Evolutionary conservation across 805 yeast genomes (phyloP), one percentile per base, ranked within the genome.

Genomic region (Saitoella complicata): DNA sequence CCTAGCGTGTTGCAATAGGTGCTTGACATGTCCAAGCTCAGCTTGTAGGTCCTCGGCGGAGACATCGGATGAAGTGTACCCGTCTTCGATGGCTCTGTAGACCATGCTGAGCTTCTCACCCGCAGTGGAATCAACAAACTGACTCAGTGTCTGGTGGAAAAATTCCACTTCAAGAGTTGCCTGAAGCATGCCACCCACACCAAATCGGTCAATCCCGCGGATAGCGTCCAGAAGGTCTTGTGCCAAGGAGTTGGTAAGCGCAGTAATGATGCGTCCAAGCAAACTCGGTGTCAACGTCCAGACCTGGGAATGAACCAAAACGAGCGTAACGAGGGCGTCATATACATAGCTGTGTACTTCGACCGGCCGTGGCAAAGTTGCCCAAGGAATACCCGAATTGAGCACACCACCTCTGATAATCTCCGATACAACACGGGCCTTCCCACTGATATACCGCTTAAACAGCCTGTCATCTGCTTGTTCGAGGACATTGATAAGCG

Each of bases 81-180:
- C 8, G 31, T 13, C n/a, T 40, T 35, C 10, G 48, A 40, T 9
- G 31, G 41, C 38, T 40, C 11, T 4, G 35, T 32, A 8, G 9
- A 10, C 12, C 29, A 13, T 4, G 38, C 45, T 6, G 49, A 21
- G 21, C 40, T 12, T 41, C 43, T 13, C 32, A 9, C n/a, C 31
- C 36, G 30, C 36, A 12, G 21, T 44, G 45, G 13, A 21, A 13
- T 30, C 45, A 21, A 21, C 21, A 4, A 21, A 21, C 4, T 21
- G 21, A 4, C 21, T 38, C 43, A 51, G 45, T 34, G 51, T 50
- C 39, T 51, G 53, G 37, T 48, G 46, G 32, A 74, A 65, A 51
- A 75, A 73, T 52, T 72, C 74, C 31, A 75, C 53, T 51, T 76
- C 81, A 3, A 75, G 68, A 0, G 70, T 63, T 1, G 68, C 63